phyloP scores from a whole-genome alignment of 2,329 filamentous ascomycete genomes.

The Aspergillus sp. region DNA sequence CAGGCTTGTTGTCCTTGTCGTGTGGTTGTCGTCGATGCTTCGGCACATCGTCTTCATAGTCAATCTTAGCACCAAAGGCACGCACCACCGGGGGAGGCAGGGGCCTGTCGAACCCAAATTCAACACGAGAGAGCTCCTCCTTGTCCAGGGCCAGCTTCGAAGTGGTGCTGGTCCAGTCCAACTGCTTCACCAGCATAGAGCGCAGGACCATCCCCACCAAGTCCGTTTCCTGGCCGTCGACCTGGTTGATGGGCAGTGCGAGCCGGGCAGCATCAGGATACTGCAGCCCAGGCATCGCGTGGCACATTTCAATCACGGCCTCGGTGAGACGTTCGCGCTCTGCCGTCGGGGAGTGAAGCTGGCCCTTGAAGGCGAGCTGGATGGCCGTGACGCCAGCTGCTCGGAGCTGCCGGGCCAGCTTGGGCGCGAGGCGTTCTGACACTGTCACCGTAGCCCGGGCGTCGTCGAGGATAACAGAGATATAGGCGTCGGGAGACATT shows the following conservation, averaged over 20 bases:
- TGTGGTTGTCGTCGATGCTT: not conserved
- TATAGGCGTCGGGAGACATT: not conserved
- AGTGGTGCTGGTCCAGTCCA: not conserved
- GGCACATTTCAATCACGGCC: not conserved
- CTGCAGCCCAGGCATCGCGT: not conserved
- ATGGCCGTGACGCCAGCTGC: not conserved
- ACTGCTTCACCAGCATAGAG: not conserved
- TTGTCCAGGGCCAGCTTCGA: not conserved
- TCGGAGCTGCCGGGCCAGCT: not conserved
- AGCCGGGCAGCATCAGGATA: not conserved
- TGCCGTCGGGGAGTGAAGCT: not conserved
- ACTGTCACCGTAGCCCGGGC: not conserved
- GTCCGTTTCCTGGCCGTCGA: not conserved
- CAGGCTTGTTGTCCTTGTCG: not conserved
- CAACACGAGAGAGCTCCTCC: not conserved
- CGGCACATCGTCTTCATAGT: not conserved
- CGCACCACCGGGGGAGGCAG: not conserved
- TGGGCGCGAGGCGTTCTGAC: not conserved
- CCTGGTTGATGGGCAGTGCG: not conserved
- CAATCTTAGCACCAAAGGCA: not conserved
- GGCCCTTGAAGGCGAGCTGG: not conserved
- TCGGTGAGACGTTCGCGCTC: not conserved
- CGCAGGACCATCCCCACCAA: not conserved
- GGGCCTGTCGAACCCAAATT: not conserved
- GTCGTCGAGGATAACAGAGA: not conserved